phyloP scores from a whole-genome alignment of 2,329 filamentous ascomycete species.

The Cladosporium colombiae region DNA sequence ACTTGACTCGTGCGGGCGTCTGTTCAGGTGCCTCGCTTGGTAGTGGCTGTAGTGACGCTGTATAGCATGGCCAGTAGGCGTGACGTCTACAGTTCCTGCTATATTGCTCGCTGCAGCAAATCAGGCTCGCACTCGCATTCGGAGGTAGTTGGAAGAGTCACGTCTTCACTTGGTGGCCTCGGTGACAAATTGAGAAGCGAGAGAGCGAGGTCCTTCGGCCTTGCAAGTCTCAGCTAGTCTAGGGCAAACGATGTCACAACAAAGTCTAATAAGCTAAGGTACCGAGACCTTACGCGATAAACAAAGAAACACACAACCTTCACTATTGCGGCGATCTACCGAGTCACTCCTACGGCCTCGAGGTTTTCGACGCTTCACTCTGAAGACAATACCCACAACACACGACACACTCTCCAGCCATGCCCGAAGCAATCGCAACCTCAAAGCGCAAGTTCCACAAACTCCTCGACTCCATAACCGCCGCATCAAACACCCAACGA shows the following conservation, averaged over 20 bases:
- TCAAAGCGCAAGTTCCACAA: conserved; percentile 84
- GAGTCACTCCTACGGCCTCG: neutral
- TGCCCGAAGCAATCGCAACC: conserved; percentile 62
- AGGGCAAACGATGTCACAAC: neutral
- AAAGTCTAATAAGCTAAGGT: neutral
- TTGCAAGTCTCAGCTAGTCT: neutral
- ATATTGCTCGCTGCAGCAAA: neutral
- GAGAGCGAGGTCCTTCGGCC: neutral
- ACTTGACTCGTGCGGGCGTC: neutral
- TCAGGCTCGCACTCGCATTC: neutral
- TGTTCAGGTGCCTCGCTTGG: neutral
- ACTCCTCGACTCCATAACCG: conserved; percentile 62
- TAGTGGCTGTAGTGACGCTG: neutral
- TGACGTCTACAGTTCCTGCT: neutral
- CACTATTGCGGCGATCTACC: neutral
- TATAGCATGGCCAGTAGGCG: neutral
- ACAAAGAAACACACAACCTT: conserved; percentile 3
- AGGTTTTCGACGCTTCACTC: neutral
- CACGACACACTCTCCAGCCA: conserved; percentile 20
- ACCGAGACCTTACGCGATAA: neutral
- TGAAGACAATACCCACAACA: neutral
- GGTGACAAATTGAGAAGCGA: neutral
- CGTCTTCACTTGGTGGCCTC: neutral
- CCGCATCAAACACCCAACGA: conserved; percentile 47
- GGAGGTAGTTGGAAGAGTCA: neutral